Evolutionary conservation across 768 basidiomycete genomes (phyloP).

Genomic region (Mycena pura): DNA sequence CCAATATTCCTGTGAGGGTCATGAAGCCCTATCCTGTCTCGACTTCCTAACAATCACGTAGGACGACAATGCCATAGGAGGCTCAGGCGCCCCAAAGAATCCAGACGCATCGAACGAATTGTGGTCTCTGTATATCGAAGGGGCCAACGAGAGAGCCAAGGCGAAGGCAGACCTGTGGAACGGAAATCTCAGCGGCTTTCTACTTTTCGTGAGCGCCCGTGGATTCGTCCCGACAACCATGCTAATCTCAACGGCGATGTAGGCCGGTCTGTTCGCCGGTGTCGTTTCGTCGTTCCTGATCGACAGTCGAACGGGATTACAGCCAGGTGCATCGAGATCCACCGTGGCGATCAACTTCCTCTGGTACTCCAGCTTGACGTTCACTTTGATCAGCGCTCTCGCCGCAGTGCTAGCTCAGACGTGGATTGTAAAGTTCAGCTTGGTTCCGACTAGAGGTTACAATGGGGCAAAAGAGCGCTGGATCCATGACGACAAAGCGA

Average conservation of each 20-base stretch:
- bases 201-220: not conserved
- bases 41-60: not conserved
- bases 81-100: not conserved
- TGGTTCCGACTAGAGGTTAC: not conserved
- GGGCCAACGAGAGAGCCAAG: conserved; percentile 1
- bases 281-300: conserved; percentile 7
- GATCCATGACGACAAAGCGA: conserved; percentile 6
- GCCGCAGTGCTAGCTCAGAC: conserved; percentile 7
- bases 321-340: not conserved
- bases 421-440: conserved; percentile 6
- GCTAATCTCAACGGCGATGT: not conserved
- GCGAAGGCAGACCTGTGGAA: conserved; percentile 4
- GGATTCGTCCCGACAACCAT: not conserved
- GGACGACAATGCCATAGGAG: not conserved
- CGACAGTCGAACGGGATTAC: not conserved
- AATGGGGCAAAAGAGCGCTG: not conserved
- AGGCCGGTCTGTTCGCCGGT: conserved; percentile 10
- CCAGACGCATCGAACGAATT: not conserved
- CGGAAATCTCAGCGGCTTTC: not conserved
- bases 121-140: conserved; percentile 6
- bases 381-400: conserved; percentile 12
- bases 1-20: not conserved
- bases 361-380: conserved; percentile 6
- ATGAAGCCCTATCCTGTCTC: not conserved
- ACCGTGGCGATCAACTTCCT: conserved; percentile 8